These are phyloP conservation scores for Zhuliangozyma parablackwelliae DNA, from an alignment of 1,139 yeast species.

Conservation along the genomic window DNA sequence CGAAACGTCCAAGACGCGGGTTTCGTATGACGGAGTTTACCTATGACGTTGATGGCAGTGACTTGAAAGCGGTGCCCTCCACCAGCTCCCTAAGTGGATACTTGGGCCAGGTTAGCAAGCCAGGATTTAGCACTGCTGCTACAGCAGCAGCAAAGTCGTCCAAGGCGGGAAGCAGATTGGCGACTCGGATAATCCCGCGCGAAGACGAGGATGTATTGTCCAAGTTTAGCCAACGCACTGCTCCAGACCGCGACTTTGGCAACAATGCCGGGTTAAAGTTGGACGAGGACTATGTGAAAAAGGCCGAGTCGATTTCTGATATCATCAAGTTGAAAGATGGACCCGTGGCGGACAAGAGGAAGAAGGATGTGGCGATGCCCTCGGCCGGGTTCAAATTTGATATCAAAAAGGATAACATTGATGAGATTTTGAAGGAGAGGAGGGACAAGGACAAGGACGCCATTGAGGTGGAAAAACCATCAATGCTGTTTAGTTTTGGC, in stretches of 20 bases:
- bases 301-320: conserved; percentile 22
- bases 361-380: conserved; percentile 17
- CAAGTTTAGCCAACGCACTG: too few species aligned
- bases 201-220: conserved; percentile 13
- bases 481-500: too few species aligned
- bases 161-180: conserved; percentile 3
- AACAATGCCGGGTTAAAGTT: conserved; percentile 17
- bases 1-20: conserved; percentile 18
- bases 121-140: conserved; percentile 16
- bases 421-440: conserved; percentile 19
- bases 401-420: conserved; percentile 23
- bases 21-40: conserved; percentile 33
- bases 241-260: conserved; percentile 5
- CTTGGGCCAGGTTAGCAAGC: conserved; percentile 28
- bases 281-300: conserved; percentile 25
- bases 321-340: conserved; percentile 28
- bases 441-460: conserved; percentile 11
- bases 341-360: conserved; percentile 3
- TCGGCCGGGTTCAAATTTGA: conserved; percentile 38
- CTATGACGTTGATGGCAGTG: conserved; percentile 24
- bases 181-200: conserved; percentile 3
- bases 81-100: conserved; percentile 23
- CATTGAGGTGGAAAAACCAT: too few species aligned
- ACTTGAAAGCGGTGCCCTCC: conserved; percentile 1
- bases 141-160: background rate